Base-by-base conservation (phyloP, 306 rosid genomes). In the Benincasa hispida region DNA sequence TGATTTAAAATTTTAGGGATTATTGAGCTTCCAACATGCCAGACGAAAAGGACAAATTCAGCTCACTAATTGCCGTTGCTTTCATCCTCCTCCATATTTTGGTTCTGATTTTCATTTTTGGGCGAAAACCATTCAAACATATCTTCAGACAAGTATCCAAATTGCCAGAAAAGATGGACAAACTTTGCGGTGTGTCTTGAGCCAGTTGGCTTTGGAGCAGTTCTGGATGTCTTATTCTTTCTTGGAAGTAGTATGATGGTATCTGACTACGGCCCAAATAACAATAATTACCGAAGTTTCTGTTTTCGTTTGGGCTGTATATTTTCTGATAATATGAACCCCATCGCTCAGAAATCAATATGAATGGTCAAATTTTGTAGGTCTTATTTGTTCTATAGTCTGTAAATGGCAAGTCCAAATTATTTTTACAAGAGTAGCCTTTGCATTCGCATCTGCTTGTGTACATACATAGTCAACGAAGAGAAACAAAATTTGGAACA, bases 121-220 rank as follows among this genome's bases (percentile, higher is more conserved):
- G 13, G 59, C 10, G 25, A 72, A 27, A 9, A 30, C 12, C 42
- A 72, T 18, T 42, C 24, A 25, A 42, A 42, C 75, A 9, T 18
- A 27, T 41, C 41, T 47, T 27, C 15, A 9, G 76, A 7, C 57
- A 72, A 72, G 27, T 8, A 48, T 48, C 59, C 42, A 72, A 72
- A 47, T 72, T 72, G 59, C 76, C 76, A 48, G 76, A 50, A 72
- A 72, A 28, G 60, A 48, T 58, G 48, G 50, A 69, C 39, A 9
- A 28, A 15, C 42, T 48, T 50, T 72, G 58, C 17, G 17, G 59
- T 48, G 76, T 24, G 34, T 42, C 27, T 48, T 72, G 9, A 18
- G 76, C 60, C 76, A 72, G 76, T 72, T 72, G 76, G 76, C 76
- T 47, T 28, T 48, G 25, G 59, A 48, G 24, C 13, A 17, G 21